These are phyloP conservation scores for Prunus campanulata DNA, from an alignment of 306 rosid species.

Conservation along the genomic window DNA sequence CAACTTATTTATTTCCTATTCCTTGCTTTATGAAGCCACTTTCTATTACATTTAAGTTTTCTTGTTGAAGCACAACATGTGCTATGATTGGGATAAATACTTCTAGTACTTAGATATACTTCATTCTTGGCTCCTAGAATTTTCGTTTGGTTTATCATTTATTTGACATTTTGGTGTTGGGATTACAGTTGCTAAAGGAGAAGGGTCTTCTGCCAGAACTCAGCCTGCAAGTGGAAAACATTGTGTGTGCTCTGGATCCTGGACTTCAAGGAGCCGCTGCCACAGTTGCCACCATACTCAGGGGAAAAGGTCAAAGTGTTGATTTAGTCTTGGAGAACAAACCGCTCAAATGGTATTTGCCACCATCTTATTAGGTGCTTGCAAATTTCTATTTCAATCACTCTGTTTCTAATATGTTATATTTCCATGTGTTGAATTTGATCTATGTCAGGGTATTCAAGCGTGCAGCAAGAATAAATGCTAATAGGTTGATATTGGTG, in stretches of 20 bases:
- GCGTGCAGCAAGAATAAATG: slow-evolving; percentile 73
- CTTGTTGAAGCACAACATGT: background rate
- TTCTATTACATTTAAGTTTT: background rate
- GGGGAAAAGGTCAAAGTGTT: slow-evolving; percentile 73
- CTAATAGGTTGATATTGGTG: slow-evolving; percentile 71
- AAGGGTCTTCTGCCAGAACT: slow-evolving; percentile 80
- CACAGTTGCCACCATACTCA: slow-evolving; percentile 69
- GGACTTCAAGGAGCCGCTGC: slow-evolving; percentile 93
- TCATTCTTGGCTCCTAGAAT: background rate
- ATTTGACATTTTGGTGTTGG: slow-evolving; percentile 1
- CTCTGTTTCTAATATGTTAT: slow-evolving; percentile 20
- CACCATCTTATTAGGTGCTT: slow-evolving; percentile 10
- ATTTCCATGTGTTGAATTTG: slow-evolving; percentile 4
- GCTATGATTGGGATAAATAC: background rate
- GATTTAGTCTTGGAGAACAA: slow-evolving; percentile 93
- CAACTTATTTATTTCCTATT: background rate
- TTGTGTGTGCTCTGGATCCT: slow-evolving; percentile 82
- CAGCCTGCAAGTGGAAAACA: slow-evolving; percentile 53
- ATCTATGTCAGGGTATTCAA: slow-evolving; percentile 69
- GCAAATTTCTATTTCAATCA: background rate
- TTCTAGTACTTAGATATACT: background rate
- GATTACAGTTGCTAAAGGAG: slow-evolving; percentile 80
- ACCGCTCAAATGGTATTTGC: slow-evolving; percentile 80
- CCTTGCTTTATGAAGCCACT: background rate
- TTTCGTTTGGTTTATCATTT: background rate